Evolutionary conservation across 768 basidiomycete genomes (phyloP), one percentile per base, ranked within the genome.

Genomic region (Pisolithus tinctorius): DNA sequence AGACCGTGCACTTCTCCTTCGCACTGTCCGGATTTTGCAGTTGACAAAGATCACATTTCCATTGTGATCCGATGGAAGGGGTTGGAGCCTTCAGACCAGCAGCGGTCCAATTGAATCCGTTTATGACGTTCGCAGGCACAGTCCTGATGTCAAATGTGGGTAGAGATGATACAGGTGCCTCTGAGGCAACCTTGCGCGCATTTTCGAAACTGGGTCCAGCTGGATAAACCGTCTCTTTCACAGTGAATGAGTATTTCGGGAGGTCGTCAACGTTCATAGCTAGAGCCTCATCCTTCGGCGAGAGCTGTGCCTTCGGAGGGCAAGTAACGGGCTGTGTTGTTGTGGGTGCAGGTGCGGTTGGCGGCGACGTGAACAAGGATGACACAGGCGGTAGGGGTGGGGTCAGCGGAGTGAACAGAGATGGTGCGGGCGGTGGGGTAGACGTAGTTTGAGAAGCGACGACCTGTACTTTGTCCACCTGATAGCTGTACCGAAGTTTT

Each of bases 401-500:
- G 43, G 58, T 50, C 10, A 63, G 40, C 14, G 66, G 45, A 14
- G 57, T 45, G 43, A 58, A 41, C 11, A 55, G 42, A 10, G 50
- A 38, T 7, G 41, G 44, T 4, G 49, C 30, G 34, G 51, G 17
- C 34, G 45, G 46, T 17, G 45, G 37, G 16, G 47, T 38, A 14
- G 47, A 27, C 11, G 9, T 45, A 34, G 48, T 36, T 8, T 63
- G 64, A 29, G 43, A 39, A 31, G 52, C 46, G 49, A 58, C 57
- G 29, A 59, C 62, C 52, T 72, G 71, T 27, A 73, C 73, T 53
- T 66, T 67, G 49, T 84, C 84, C 3, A 79, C 76, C 44, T 81
- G 79, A 64, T 84, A 80, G 57, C 86, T 86, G 58, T 76, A 84
- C 26, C 88, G 79, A 51, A 90, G 72, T 61, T 88, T 89, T 52